Conservation (phyloP, 257 asterid species). For the Petunia axillaris region DNA sequence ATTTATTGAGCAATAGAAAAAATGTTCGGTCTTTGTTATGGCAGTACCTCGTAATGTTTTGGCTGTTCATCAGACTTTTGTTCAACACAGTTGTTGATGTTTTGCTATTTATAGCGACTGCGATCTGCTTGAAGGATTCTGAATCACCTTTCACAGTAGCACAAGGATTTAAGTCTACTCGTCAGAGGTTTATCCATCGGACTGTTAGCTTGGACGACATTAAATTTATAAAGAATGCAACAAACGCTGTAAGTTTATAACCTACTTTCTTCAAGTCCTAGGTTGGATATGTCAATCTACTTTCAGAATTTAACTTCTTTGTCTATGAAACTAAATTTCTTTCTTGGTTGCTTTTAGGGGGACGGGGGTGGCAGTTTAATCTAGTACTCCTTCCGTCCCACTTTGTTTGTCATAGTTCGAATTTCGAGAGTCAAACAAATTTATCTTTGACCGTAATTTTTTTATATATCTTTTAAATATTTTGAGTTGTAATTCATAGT, state of each 20-base stretch:
- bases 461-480: too few species aligned
- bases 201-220: constrained; percentile 12
- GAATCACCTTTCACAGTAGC: neutral
- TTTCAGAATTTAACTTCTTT: too few species aligned
- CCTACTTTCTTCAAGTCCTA: too few species aligned
- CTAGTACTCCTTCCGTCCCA: too few species aligned
- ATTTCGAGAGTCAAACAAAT: too few species aligned
- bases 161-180: neutral
- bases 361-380: too few species aligned
- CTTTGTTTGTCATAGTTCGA: too few species aligned
- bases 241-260: neutral
- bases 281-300: too few species aligned
- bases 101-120: neutral
- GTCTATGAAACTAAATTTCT: too few species aligned
- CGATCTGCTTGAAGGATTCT: neutral
- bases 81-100: constrained; percentile 15
- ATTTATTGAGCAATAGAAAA: neutral
- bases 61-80: neutral
- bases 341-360: too few species aligned
- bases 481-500: too few species aligned
- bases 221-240: neutral
- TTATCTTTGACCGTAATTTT: too few species aligned
- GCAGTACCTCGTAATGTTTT: neutral
- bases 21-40: neutral
- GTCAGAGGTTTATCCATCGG: neutral